Base-by-base conservation (phyloP, 2,329 filamentous ascomycete species). In the Arthrobotrys iridis region DNA sequence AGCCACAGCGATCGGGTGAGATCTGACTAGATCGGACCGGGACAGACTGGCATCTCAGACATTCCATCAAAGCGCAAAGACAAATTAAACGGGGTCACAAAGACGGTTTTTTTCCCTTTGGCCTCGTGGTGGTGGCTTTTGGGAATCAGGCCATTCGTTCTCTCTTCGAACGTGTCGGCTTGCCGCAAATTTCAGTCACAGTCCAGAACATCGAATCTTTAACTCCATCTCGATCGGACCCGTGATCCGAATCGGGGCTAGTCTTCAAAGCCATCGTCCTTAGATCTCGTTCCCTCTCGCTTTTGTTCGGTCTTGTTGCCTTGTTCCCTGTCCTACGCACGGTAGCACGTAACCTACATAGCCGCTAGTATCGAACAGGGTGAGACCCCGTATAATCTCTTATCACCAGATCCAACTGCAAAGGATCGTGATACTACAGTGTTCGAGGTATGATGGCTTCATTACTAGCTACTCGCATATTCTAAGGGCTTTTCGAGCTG, bases 51-150 rank as follows among this genome's bases (percentile, higher is more conserved):
- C 41, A 59, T 50, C 64, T 59, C 48, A 59, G 63, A 67, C 48
- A 67, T 28, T 24, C 22, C 48, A 62, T 68, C 64, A 68, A 52
- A 68, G 64, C 64, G 64, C 65, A 70, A 45, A 70, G 65, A 70
- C 65, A 70, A 24, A 55, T 30, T 4, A 8, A 43, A 33, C 8
- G 15, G 43, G 4, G 43, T 67, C 50, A 6, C 26, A 20, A 68
- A 15, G 20, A 45, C 15, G 2, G n/a, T 30, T 2, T 30, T 40
- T 13, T 13, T 40, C n/a, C n/a, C n/a, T n/a, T n/a, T n/a, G n/a
- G n/a, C n/a, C n/a, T n/a, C n/a, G n/a, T 41, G 40, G 58, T 55
- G 60, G 35, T 30, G 35, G 50, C 50, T 30, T 13, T 15, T 10
- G 37, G 35, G 26, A 26, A 55, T 70, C 65, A 70, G 65, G 57